A percentile compares a stretch with the other conserved stretches of the same genome.
phyloP scores from a whole-genome alignment of 2,329 filamentous ascomycete species.

The Aspergillus sp. region DNA sequence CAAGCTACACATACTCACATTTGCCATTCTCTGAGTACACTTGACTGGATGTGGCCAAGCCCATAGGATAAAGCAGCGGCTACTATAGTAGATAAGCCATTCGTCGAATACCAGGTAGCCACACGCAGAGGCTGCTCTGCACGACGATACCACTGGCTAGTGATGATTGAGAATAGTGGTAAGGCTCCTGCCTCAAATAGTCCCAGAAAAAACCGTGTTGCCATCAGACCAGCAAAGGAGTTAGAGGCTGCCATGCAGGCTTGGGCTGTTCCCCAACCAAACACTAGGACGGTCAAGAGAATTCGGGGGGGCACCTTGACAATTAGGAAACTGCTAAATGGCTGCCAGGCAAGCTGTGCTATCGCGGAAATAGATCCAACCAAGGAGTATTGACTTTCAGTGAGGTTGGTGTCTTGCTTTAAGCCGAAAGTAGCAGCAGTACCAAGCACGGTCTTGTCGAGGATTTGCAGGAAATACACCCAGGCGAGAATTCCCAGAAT shows the following conservation, averaged over 20 bases:
- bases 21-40: slow-evolving; percentile 42
- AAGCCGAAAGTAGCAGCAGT: slow-evolving; percentile 52
- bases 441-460: slow-evolving; percentile 53
- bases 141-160: slow-evolving; percentile 40
- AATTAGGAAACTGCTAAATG: slow-evolving; percentile 52
- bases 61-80: slow-evolving; percentile 51
- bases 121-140: slow-evolving; percentile 56
- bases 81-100: slow-evolving; percentile 50
- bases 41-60: slow-evolving; percentile 45
- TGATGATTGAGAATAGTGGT: slow-evolving; percentile 39
- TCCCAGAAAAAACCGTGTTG: slow-evolving; percentile 43
- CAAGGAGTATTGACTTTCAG: slow-evolving; percentile 49
- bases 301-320: slow-evolving; percentile 54
- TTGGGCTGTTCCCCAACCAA: slow-evolving; percentile 45
- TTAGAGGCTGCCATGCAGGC: slow-evolving; percentile 41
- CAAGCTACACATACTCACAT: slow-evolving; percentile 28
- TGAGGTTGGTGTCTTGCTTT: slow-evolving; percentile 42
- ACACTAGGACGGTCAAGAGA: slow-evolving; percentile 45
- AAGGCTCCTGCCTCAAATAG: slow-evolving; percentile 47
- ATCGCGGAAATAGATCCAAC: slow-evolving; percentile 52
- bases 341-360: slow-evolving; percentile 54
- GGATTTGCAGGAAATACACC: slow-evolving; percentile 43
- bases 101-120: slow-evolving; percentile 60
- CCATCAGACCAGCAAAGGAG: slow-evolving; percentile 40
- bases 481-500: slow-evolving; percentile 45